A percentile compares a stretch with the other conserved stretches of the same genome.
phyloP scores from a whole-genome alignment of 2,329 filamentous ascomycete genomes.

The Colletotrichum cuscutae region DNA sequence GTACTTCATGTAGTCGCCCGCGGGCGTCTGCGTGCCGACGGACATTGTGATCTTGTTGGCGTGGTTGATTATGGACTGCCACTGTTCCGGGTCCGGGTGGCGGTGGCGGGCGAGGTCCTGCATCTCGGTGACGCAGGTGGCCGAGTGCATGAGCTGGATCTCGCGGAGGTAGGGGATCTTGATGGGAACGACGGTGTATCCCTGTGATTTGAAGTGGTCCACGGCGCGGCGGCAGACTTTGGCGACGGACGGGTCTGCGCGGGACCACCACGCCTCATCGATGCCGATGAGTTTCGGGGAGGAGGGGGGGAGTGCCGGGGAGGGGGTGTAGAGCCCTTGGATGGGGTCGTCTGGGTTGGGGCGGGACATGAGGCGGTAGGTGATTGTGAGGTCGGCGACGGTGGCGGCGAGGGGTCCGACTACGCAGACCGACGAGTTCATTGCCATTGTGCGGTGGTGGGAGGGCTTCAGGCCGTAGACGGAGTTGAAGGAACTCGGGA shows the following conservation, averaged over 20 bases:
- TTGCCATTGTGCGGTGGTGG: slow-evolving; percentile 73
- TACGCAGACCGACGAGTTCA: slow-evolving; percentile 68
- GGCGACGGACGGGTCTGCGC: slow-evolving; percentile 70
- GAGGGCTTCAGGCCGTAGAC: slow-evolving; percentile 84
- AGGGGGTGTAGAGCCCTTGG: slow-evolving; percentile 72
- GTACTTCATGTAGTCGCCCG: slow-evolving; percentile 76
- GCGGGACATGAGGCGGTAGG: slow-evolving; percentile 83
- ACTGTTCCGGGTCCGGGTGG: slow-evolving; percentile 55
- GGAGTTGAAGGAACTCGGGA: slow-evolving; percentile 81
- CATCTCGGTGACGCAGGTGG: slow-evolving; percentile 81
- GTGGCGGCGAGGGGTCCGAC: slow-evolving; percentile 80
- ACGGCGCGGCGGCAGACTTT: slow-evolving; percentile 71
- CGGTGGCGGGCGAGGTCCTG: slow-evolving; percentile 53
- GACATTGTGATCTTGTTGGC: slow-evolving; percentile 77
- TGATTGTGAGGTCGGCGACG: slow-evolving; percentile 80
- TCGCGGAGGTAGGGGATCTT: slow-evolving; percentile 73
- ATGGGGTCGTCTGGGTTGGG: slow-evolving; percentile 69
- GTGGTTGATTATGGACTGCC: slow-evolving; percentile 67
- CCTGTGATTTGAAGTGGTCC: slow-evolving; percentile 62
- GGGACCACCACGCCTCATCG: slow-evolving; percentile 61
- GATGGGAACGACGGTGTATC: slow-evolving; percentile 67
- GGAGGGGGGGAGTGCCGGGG: slow-evolving; percentile 54
- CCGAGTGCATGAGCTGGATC: slow-evolving; percentile 80
- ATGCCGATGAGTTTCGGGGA: slow-evolving; percentile 76
- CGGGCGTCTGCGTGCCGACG: slow-evolving; percentile 71